Percentiles rank a stretch among this genome's conserved stretches.
phyloP scores from a whole-genome alignment of 1,284 basidiomycete genomes.

The Earliella scabrosa region DNA sequence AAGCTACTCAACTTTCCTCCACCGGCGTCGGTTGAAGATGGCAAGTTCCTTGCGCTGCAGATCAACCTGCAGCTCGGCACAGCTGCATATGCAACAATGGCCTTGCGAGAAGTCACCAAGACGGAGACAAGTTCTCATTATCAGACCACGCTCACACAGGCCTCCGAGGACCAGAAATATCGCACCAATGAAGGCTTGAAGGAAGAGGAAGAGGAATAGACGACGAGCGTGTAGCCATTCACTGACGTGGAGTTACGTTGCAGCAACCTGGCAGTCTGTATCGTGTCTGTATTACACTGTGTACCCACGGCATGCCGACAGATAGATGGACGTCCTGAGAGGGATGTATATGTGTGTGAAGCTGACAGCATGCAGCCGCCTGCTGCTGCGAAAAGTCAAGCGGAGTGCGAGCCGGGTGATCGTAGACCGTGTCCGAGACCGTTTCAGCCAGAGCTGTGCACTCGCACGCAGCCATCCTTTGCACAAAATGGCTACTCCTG shows the following conservation, averaged over 20 bases:
- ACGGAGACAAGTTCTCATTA: slow-evolving; percentile 90
- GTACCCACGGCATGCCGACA: slow-evolving; percentile 10
- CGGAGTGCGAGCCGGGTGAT: slow-evolving; percentile 11
- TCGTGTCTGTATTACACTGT: slow-evolving; percentile 12
- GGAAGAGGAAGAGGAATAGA: slow-evolving; percentile 21
- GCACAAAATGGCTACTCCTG: slow-evolving; percentile 7
- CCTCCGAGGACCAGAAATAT: slow-evolving; percentile 85
- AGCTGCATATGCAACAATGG: slow-evolving; percentile 96
- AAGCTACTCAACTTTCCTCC: slow-evolving; percentile 80
- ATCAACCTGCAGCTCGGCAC: slow-evolving; percentile 82
- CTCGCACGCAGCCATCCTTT: slow-evolving; percentile 11
- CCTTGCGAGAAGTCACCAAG: slow-evolving; percentile 90
- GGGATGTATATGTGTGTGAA: slow-evolving; percentile 13
- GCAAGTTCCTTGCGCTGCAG: slow-evolving; percentile 86
- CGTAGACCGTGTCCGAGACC: slow-evolving; percentile 10
- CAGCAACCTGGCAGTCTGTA: slow-evolving; percentile 18
- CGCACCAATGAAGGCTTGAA: slow-evolving; percentile 49
- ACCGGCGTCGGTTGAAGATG: slow-evolving; percentile 66
- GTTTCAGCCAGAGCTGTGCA: slow-evolving; percentile 19
- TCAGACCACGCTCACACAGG: slow-evolving; percentile 79
- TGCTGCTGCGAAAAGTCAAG: slow-evolving; percentile 13
- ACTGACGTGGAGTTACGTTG: slow-evolving; percentile 25
- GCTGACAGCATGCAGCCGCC: neutral
- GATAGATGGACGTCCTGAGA: slow-evolving; percentile 18
- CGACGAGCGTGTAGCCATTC: slow-evolving; percentile 10